A percentile compares a stretch with the other conserved stretches of the same genome.
Conservation (phyloP, 106 monocot species). For the Alisma plantagoaquatica region DNA sequence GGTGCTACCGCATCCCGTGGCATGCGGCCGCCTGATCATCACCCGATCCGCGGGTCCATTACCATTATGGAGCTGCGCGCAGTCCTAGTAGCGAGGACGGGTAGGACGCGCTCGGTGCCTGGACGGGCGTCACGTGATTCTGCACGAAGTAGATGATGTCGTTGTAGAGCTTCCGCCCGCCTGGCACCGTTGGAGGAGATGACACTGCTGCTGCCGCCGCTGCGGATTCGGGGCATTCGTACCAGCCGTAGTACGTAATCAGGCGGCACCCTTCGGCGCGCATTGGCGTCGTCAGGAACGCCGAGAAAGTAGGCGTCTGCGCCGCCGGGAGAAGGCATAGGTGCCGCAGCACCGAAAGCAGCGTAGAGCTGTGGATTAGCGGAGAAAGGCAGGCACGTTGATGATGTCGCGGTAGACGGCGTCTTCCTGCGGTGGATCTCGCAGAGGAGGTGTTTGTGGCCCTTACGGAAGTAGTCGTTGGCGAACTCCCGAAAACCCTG, state of each 20-base stretch:
- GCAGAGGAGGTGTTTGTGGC: no score
- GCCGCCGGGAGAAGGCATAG: background rate
- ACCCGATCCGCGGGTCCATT: background rate
- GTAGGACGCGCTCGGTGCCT: slow-evolving; percentile 16
- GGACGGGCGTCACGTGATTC: slow-evolving; percentile 55
- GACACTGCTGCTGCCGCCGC: no score
- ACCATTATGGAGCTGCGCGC: background rate
- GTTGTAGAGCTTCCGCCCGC: slow-evolving; percentile 67
- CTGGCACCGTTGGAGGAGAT: slow-evolving; percentile 48
- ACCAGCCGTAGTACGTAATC: slow-evolving; percentile 9
- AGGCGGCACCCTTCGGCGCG: slow-evolving; percentile 1
- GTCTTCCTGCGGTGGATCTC: no score
- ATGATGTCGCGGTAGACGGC: slow-evolving; percentile 52
- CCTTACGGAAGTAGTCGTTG: no score
- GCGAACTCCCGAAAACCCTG: no score
- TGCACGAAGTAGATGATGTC: slow-evolving; percentile 58
- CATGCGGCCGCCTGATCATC: background rate
- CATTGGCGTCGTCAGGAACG: slow-evolving; percentile 9
- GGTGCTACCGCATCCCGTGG: slow-evolving; percentile 34
- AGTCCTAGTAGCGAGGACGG: slow-evolving; percentile 5
- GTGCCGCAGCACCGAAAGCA: slow-evolving; percentile 11
- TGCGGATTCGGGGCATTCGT: background rate
- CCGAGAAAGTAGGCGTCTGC: slow-evolving; percentile 9
- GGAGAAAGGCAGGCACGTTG: slow-evolving; percentile 34
- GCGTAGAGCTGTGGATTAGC: slow-evolving; percentile 39